A percentile compares a stretch with the other conserved stretches of the same genome.
Evolutionary conservation across 2,329 filamentous ascomycete species (phyloP).

Genomic region (Rhynchosporium graminicola): DNA sequence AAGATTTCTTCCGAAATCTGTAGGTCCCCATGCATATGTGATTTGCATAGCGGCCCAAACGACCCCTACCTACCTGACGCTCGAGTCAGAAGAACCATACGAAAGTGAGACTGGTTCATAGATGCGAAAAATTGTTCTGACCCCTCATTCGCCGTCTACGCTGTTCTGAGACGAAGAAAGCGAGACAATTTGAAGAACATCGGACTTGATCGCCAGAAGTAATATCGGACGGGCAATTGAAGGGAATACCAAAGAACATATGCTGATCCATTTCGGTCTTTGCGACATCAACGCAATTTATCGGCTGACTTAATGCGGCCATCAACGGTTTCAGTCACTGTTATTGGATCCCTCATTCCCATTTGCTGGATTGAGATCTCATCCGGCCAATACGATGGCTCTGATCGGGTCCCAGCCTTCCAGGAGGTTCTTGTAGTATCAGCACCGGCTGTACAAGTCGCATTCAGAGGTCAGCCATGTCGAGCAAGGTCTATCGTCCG

Average conservation of each 20-base stretch:
- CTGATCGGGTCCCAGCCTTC: slow-evolving; percentile 6
- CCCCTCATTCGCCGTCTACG: background rate
- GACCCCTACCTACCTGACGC: slow-evolving; percentile 28
- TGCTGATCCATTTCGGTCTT: background rate
- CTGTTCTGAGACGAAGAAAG: background rate
- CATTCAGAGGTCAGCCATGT: slow-evolving; percentile 1
- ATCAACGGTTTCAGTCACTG: background rate
- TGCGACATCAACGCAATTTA: background rate
- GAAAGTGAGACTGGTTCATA: no score
- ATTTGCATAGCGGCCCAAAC: slow-evolving; percentile 38
- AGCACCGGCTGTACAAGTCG: slow-evolving; percentile 4
- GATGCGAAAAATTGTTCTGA: background rate
- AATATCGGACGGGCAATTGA: background rate
- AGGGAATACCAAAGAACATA: background rate
- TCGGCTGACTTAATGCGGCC: background rate
- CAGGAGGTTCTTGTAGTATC: background rate
- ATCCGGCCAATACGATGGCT: background rate
- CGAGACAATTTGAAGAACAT: background rate
- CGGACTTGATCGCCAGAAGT: background rate
- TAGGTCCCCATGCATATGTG: slow-evolving; percentile 23
- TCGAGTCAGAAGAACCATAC: background rate
- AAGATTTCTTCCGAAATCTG: slow-evolving; percentile 27
- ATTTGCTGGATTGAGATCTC: background rate
- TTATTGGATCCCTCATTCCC: background rate
- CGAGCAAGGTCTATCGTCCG: background rate